Percentiles rank a stretch among this genome's conserved stretches.
Evolutionary conservation across 306 rosid genomes (phyloP).

Genomic region (Cyamopsis tetragonoloba): DNA sequence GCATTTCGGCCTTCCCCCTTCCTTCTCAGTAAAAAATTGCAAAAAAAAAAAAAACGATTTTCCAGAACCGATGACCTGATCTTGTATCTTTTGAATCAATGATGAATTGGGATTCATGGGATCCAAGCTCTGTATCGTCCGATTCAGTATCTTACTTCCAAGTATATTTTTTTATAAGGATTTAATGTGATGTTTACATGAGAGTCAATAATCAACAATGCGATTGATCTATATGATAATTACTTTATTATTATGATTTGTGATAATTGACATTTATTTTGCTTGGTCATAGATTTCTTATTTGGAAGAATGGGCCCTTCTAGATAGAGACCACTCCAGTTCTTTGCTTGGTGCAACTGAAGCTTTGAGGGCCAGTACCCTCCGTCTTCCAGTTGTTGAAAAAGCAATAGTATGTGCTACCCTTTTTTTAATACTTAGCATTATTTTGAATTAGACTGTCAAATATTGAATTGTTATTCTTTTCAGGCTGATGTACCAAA

Average conservation of each 20-base stretch:
- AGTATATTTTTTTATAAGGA: constrained; percentile 9
- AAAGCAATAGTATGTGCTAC: constrained; percentile 67
- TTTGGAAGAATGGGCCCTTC: constrained; percentile 93
- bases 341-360: constrained; percentile 97
- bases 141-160: not conserved
- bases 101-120: too few relatives aligned
- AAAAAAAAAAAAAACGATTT: too few relatives aligned
- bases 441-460: not conserved
- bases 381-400: constrained; percentile 93
- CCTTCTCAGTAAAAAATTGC: too few relatives aligned
- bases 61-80: too few relatives aligned
- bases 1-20: too few relatives aligned
- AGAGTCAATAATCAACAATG: not conserved
- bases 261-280: constrained; percentile 29
- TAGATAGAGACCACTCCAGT: constrained; percentile 83
- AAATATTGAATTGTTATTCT: constrained; percentile 11
- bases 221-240: constrained; percentile 11
- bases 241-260: not conserved
- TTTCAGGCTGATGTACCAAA: constrained; percentile 86
- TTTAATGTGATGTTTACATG: not conserved
- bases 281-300: constrained; percentile 58
- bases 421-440: not conserved
- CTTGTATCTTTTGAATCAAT: too few relatives aligned
- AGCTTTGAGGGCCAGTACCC: constrained; percentile 97
- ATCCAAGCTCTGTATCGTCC: too few relatives aligned